Evolutionary conservation across 495 filamentous ascomycete species (phyloP).

Genomic region (Lasiosphaeria ovina): DNA sequence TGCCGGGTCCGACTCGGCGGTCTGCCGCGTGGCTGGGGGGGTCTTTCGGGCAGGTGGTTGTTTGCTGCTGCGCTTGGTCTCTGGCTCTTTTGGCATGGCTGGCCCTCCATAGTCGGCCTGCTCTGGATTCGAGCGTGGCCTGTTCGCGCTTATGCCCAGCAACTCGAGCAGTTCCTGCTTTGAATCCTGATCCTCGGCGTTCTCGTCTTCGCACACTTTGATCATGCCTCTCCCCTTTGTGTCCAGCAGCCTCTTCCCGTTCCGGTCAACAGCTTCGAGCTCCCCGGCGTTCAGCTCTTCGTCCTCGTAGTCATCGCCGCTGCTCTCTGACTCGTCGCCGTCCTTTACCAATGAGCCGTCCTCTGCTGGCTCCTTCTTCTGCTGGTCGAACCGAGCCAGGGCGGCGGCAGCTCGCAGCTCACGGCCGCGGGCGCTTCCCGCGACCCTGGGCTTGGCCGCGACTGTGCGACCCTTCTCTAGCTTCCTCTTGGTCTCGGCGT

Average conservation of each 20-base stretch:
- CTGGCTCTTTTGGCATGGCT: not conserved
- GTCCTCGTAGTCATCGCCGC: conserved; percentile 41
- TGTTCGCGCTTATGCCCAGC: conserved; percentile 17
- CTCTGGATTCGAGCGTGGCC: not conserved
- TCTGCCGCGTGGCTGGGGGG: not conserved
- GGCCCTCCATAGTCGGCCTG: not conserved
- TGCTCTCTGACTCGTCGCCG: conserved; percentile 37
- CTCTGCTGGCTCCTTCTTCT: conserved; percentile 45
- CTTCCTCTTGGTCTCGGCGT: conserved; percentile 58
- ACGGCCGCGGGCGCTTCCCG: conserved; percentile 64
- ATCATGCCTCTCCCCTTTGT: conserved; percentile 59
- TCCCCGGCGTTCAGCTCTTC: conserved; percentile 26
- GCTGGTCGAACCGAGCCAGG: conserved; percentile 65
- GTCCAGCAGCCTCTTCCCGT: conserved; percentile 60
- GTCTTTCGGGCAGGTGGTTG: not conserved
- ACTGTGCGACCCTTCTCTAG: conserved; percentile 62
- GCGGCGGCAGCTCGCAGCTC: conserved; percentile 76
- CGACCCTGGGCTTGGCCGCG: conserved; percentile 66
- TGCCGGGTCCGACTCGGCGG: not conserved
- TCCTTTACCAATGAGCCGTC: conserved; percentile 32
- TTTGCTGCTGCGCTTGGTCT: not conserved
- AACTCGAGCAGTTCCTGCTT: conserved; percentile 63
- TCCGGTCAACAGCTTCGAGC: conserved; percentile 50
- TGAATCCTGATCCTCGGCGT: conserved; percentile 57
- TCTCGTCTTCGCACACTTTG: conserved; percentile 70